Conservation (phyloP, 2,329 filamentous ascomycete species). For the Paracorniculantispora psalliotae region DNA sequence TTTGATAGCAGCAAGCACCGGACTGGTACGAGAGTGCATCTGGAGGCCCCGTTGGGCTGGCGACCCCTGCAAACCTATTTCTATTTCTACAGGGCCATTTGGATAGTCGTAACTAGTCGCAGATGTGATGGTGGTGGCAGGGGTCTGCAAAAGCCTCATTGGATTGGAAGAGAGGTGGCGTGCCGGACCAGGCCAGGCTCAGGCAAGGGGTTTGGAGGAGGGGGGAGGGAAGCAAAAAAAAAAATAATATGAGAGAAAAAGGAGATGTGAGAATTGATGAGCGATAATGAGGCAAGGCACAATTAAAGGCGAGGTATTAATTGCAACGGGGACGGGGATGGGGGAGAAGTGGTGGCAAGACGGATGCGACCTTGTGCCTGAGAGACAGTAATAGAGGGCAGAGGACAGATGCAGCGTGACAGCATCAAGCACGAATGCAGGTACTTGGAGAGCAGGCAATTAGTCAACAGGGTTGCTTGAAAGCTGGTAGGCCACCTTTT, state of each 20-base stretch:
- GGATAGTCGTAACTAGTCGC: neutral
- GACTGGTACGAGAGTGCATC: neutral
- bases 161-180: conserved; percentile 2
- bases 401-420: too few species aligned
- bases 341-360: neutral
- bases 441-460: too few species aligned
- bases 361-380: neutral
- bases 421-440: too few species aligned
- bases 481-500: too few species aligned
- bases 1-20: neutral
- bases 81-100: neutral
- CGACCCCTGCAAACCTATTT: conserved; percentile 3
- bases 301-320: neutral
- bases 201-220: neutral
- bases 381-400: neutral
- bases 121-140: neutral
- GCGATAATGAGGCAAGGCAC: neutral
- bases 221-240: neutral
- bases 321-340: neutral
- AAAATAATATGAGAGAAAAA: neutral
- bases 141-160: conserved; percentile 12
- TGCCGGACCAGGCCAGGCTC: neutral
- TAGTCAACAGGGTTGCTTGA: too few species aligned
- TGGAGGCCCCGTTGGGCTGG: neutral
- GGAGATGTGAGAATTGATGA: neutral